These are phyloP conservation scores for Rutstroemia sp. DNA, from an alignment of 2,329 filamentous ascomycete species.

Conservation along the genomic window DNA sequence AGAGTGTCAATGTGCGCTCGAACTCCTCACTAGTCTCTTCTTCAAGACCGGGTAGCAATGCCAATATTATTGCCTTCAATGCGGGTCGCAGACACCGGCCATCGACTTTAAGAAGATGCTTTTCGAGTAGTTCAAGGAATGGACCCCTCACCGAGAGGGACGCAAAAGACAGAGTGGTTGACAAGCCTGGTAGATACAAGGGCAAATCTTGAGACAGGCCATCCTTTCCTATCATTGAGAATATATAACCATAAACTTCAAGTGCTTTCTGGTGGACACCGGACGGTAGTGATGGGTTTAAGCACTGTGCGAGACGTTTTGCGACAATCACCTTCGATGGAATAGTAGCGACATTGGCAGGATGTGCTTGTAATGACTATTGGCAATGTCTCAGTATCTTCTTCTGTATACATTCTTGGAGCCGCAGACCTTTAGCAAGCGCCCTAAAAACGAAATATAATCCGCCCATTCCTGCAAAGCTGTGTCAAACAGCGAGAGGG, in stretches of 20 bases:
- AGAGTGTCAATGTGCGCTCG: conserved; percentile 70
- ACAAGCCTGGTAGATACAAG: conserved; percentile 83
- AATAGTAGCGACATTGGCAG: conserved; percentile 61
- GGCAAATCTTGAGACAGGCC: conserved; percentile 74
- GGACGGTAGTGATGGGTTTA: conserved; percentile 87
- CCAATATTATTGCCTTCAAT: conserved; percentile 81
- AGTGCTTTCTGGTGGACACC: conserved; percentile 96
- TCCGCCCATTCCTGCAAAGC: conserved; percentile 97
- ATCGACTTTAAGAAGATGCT: conserved; percentile 67
- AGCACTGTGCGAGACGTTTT: conserved; percentile 87
- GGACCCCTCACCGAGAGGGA: conserved; percentile 83
- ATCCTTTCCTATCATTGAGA: conserved; percentile 75
- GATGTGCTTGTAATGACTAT: conserved; percentile 82
- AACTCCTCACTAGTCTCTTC: conserved; percentile 98
- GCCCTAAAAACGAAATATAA: conserved; percentile 94
- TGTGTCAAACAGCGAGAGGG: conserved; percentile 83
- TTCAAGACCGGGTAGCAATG: conserved; percentile 84
- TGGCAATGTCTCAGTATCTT: conserved; percentile 22
- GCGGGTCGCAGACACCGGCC: conserved; percentile 70
- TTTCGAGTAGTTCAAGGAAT: conserved; percentile 78
- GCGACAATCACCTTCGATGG: conserved; percentile 79
- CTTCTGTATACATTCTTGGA: conserved; percentile 8
- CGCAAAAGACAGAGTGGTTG: conserved; percentile 86
- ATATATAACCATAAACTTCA: conserved; percentile 88
- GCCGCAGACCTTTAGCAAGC: conserved; percentile 69